A percentile compares a stretch with the other conserved stretches of the same genome.
Evolutionary conservation across 2,329 filamentous ascomycete genomes (phyloP).

Genomic region (Cladophialophora psammophila): DNA sequence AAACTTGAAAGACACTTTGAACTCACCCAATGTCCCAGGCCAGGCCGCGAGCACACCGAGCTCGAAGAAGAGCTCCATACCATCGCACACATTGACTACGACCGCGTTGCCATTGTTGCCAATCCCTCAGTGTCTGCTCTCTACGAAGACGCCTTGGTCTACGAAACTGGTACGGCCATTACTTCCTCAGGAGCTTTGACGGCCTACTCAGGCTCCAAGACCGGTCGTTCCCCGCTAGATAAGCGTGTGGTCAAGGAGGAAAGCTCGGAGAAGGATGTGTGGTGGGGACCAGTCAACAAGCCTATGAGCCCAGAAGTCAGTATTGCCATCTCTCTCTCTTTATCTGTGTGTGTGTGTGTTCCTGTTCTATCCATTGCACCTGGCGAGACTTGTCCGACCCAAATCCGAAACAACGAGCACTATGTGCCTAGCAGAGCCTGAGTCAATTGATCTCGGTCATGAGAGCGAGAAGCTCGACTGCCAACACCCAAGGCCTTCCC

Average conservation of each 20-base stretch:
- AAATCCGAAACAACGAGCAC: constrained; percentile 21
- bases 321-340: constrained; percentile 18
- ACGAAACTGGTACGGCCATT: constrained; percentile 97
- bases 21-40: constrained; percentile 54
- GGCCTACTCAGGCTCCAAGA: constrained; percentile 98
- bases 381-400: constrained; percentile 37
- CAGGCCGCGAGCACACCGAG: constrained; percentile 88
- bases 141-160: constrained; percentile 97
- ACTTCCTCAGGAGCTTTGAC: constrained; percentile 93
- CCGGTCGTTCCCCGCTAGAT: constrained; percentile 92
- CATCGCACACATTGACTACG: constrained; percentile 98
- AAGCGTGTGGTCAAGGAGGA: constrained; percentile 97
- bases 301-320: constrained; percentile 96
- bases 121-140: constrained; percentile 95
- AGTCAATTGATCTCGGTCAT: constrained; percentile 2
- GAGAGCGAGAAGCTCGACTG: not conserved
- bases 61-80: constrained; percentile 98
- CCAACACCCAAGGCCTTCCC: constrained; percentile 16
- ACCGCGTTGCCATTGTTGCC: constrained; percentile 94
- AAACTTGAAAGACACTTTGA: constrained; percentile 23
- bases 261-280: constrained; percentile 87
- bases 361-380: constrained; percentile 34
- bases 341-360: constrained; percentile 27
- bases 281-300: constrained; percentile 99
- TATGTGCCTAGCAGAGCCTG: constrained; percentile 5